Evolutionary conservation across 2,329 filamentous ascomycete genomes (phyloP).

Genomic region (Alternaria brassicae): DNA sequence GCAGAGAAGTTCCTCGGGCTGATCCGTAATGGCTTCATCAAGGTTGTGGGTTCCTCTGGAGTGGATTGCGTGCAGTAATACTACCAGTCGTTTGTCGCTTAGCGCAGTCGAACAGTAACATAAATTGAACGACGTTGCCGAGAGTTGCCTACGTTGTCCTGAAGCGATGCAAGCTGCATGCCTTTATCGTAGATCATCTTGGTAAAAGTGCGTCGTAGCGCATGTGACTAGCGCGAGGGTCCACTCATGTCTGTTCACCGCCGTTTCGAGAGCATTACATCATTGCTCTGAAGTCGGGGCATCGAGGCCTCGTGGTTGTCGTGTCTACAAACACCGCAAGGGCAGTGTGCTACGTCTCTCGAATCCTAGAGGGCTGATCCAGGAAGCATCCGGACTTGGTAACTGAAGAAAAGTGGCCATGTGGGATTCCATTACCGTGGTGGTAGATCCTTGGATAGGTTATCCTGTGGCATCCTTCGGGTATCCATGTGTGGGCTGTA

Average conservation of each 20-base stretch:
- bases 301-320: slow-evolving; percentile 31
- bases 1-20: not conserved
- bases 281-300: slow-evolving; percentile 37
- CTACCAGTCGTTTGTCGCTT: slow-evolving; percentile 23
- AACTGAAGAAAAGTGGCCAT: slow-evolving; percentile 36
- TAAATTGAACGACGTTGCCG: slow-evolving; percentile 37
- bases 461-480: slow-evolving; percentile 35
- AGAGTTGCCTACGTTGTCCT: slow-evolving; percentile 31
- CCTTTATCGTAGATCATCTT: slow-evolving; percentile 20
- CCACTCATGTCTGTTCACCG: slow-evolving; percentile 34
- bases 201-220: slow-evolving; percentile 26
- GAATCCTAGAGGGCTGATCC: slow-evolving; percentile 14
- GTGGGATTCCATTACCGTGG: slow-evolving; percentile 24
- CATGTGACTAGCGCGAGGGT: slow-evolving; percentile 28
- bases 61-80: slow-evolving; percentile 15
- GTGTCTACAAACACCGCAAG: slow-evolving; percentile 39
- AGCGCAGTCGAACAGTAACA: slow-evolving; percentile 35
- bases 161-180: slow-evolving; percentile 24
- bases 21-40: not conserved
- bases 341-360: slow-evolving; percentile 29
- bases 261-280: slow-evolving; percentile 36
- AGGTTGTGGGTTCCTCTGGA: not conserved
- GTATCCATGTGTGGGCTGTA: slow-evolving; percentile 36
- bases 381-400: slow-evolving; percentile 7
- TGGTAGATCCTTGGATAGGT: slow-evolving; percentile 20